Evolutionary conservation across 2,329 filamentous ascomycete species (phyloP).

Genomic region (Penicillium sp.): DNA sequence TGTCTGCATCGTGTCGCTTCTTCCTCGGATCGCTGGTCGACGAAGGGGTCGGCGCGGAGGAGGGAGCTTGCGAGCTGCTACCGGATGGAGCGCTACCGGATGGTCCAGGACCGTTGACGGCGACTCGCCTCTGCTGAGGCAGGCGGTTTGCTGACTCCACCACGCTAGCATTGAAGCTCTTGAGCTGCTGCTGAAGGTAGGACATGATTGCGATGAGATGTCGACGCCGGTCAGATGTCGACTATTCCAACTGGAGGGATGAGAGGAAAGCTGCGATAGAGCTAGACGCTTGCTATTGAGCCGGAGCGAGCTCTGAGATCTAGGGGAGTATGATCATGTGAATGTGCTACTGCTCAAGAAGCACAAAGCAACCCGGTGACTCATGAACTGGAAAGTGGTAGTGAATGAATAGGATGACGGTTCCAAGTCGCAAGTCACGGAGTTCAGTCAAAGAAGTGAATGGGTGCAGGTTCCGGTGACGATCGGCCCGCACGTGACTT

Average conservation of each 20-base stretch:
- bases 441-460: conserved; percentile 8
- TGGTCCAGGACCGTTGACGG: conserved; percentile 54
- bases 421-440: background rate
- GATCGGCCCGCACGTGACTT: conserved; percentile 19
- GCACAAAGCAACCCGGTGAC: background rate
- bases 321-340: conserved; percentile 9
- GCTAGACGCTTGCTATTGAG: conserved; percentile 5
- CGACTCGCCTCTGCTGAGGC: conserved; percentile 55
- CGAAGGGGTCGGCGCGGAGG: conserved; percentile 39
- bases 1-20: conserved; percentile 62
- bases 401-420: background rate
- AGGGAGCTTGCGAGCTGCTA: conserved; percentile 60
- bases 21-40: conserved; percentile 51
- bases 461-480: background rate
- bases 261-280: background rate
- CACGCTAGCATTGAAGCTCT: conserved; percentile 65
- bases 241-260: conserved; percentile 5
- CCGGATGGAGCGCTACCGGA: conserved; percentile 65
- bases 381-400: background rate
- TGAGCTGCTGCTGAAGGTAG: conserved; percentile 69
- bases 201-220: conserved; percentile 55
- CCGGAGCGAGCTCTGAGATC: conserved; percentile 11
- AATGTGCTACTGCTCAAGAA: background rate
- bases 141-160: conserved; percentile 68
- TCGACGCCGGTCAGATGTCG: background rate